Evolutionary conservation across 805 yeast species (phyloP), one percentile per base, ranked within the genome.

Genomic region (Kluyveromyces starmeri): DNA sequence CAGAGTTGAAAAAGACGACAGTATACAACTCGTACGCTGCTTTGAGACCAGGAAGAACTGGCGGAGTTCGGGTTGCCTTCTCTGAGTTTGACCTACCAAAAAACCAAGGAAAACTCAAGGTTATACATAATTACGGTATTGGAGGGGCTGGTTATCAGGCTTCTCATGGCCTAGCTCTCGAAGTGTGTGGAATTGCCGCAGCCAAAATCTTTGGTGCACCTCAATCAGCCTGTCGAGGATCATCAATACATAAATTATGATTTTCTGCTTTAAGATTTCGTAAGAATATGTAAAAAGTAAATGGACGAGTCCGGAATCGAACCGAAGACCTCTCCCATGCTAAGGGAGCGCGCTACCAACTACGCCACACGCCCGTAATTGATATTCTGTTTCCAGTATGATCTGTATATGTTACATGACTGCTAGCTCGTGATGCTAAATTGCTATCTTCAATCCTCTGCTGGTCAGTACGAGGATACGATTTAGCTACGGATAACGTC

Each of bases 81-180:
- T 68, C 62, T 20, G 51, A 52, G 31, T 44, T 48, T 15, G 42
- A 41, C 5, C 20, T 45, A 7, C 36, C 38, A 4, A 29, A 34
- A 10, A 23, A 20, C 5, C 17, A 23, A 15, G 48, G 47, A 1
- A 42, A 39, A 25, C 36, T 46, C 4, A 48, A 48, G 9, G 53
- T 78, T 15, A 65, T 78, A 16, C 85, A 78, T 52, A 72, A 71
- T 46, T 78, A 78, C 51, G 84, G 85, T 2, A 81, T 83, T 20
- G 83, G 75, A 7, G 85, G 85, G 20, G 73, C 83, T 16, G 92
- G 92, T 0, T 81, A 73, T 55, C 94, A 83, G 60, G 68, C 79
- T 3, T 78, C 83, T 3, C 71, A 68, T 40, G 88, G 85, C 1
- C 65, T 75, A 51, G 74, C 82, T 20, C 44, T 48, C n/a, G 61